A percentile compares a stretch with the other conserved stretches of the same genome.
Conservation (phyloP, 2,329 filamentous ascomycete genomes). For the Botrytis porri region DNA sequence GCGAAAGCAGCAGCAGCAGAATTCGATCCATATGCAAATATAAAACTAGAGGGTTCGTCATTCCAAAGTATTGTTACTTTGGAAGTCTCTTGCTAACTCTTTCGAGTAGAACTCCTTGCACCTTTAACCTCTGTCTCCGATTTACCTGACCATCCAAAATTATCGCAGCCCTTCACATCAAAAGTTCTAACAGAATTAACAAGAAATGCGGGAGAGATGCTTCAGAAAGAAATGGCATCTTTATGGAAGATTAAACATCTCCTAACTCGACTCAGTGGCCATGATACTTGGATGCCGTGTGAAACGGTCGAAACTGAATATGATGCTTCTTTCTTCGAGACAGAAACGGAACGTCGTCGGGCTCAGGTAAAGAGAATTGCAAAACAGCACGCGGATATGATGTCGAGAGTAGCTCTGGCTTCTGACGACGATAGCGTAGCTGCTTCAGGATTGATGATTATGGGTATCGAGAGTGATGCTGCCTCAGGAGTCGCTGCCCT, state of each 20-base stretch:
- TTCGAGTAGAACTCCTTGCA: slow-evolving; percentile 61
- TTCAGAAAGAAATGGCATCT: slow-evolving; percentile 71
- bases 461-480: slow-evolving; percentile 13
- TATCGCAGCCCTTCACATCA: slow-evolving; percentile 72
- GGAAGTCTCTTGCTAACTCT: slow-evolving; percentile 28
- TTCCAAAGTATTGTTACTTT: background rate
- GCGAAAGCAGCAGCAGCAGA: slow-evolving; percentile 62
- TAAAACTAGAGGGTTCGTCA: slow-evolving; percentile 66
- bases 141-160: slow-evolving; percentile 68
- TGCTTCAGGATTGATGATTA: slow-evolving; percentile 16
- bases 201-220: slow-evolving; percentile 64
- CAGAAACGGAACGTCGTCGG: slow-evolving; percentile 32
- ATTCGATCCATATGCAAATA: slow-evolving; percentile 70
- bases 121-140: slow-evolving; percentile 74
- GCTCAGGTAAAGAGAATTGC: slow-evolving; percentile 25
- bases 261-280: slow-evolving; percentile 70
- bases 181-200: slow-evolving; percentile 70
- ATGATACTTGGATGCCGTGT: slow-evolving; percentile 66
- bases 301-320: slow-evolving; percentile 54
- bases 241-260: slow-evolving; percentile 74
- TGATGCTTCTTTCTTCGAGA: slow-evolving; percentile 51
- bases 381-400: slow-evolving; percentile 33
- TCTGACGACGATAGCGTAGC: slow-evolving; percentile 29
- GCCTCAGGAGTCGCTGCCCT: slow-evolving; percentile 3
- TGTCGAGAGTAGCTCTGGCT: slow-evolving; percentile 31